phyloP scores from a whole-genome alignment of 371 early-diverging fungal species.

The Amoeboaphelidium protococcarum region DNA sequence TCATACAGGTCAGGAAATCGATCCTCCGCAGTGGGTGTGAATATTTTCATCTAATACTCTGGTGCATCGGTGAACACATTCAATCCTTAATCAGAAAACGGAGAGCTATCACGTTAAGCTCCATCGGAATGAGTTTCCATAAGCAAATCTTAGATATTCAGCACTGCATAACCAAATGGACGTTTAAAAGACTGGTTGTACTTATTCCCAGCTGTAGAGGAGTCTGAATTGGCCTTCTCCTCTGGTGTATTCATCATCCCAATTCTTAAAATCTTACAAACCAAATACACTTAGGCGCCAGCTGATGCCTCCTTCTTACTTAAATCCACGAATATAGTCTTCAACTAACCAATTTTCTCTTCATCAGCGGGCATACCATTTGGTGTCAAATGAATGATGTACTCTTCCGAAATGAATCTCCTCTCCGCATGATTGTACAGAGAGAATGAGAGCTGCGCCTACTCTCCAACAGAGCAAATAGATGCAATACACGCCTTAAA shows the following conservation, averaged over 20 bases:
- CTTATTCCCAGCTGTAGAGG: conserved; percentile 1
- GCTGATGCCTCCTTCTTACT: conserved; percentile 20
- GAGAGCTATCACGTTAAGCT: no score
- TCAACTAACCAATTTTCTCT: conserved; percentile 18
- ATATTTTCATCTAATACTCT: conserved; percentile 23
- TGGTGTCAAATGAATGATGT: conserved; percentile 20
- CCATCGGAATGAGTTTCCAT: no score
- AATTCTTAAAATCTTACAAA: conserved; percentile 29
- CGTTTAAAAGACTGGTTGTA: conserved; percentile 11
- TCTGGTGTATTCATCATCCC: conserved; percentile 30
- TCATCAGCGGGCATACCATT: conserved; percentile 29
- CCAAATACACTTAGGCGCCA: conserved; percentile 24
- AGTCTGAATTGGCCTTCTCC: conserved; percentile 10
- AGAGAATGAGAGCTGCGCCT: conserved; percentile 30
- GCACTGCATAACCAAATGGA: conserved; percentile 36
- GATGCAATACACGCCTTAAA: conserved; percentile 32
- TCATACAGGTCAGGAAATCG: conserved; percentile 24
- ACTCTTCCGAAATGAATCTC: conserved; percentile 32
- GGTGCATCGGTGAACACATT: conserved; percentile 1
- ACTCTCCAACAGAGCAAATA: conserved; percentile 13
- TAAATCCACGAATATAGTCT: conserved; percentile 27
- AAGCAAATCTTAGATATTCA: no score
- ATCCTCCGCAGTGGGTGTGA: conserved; percentile 21
- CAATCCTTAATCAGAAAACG: no score
- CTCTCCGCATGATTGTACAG: conserved; percentile 22